Base-by-base conservation (phyloP, 2,329 filamentous ascomycete species). In the Pezizomycotina sp. region DNA sequence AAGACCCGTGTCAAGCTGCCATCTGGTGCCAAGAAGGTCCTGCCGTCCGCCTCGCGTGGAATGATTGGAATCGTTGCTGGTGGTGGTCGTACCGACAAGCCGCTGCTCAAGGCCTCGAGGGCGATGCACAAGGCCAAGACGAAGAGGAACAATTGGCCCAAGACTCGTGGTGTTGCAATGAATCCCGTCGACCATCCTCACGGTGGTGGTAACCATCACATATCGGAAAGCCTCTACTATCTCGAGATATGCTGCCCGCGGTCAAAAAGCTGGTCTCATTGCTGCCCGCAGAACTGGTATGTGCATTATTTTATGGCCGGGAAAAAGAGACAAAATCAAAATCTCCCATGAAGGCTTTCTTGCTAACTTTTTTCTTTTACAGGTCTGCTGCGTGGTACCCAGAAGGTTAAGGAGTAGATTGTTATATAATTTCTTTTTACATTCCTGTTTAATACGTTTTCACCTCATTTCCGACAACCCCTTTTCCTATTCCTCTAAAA, bases 141-240 rank as follows among this genome's bases (percentile, higher is more conserved):
- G 70, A 98, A 98, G 83, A 83, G 89, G 63, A 95, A 98, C 82
- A 86, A 76, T 62, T 98, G 89, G 89, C 89, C 89, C 68, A 93
- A 92, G 81, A 98, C 89, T 74, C 86, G 89, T 89, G 89, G 89
- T 93, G 89, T 98, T 77, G 89, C 89, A 67, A 98, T 98, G 89
- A 98, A 98, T 72, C 89, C 89, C 58, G 89, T 98, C 60, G 89
- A 98, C 69, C 89, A 98, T 75, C 80, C 80, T 65, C 80, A 89
- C 77, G 80, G 80, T 80, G 79, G 77, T 81, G 86, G 89, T 92
- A 95, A 98, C 77, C 89, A 98, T 68, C 89, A 98, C 89, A 98
- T 68, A 93, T 93, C 61, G 84, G 89, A 79, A 98, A 71, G 89
- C 89, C 58, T 98, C 89, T 54, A 98, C 89, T 63, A 98, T 98